Evolutionary conservation across 768 basidiomycete genomes (phyloP).

Genomic region (Cubamyces sp.): DNA sequence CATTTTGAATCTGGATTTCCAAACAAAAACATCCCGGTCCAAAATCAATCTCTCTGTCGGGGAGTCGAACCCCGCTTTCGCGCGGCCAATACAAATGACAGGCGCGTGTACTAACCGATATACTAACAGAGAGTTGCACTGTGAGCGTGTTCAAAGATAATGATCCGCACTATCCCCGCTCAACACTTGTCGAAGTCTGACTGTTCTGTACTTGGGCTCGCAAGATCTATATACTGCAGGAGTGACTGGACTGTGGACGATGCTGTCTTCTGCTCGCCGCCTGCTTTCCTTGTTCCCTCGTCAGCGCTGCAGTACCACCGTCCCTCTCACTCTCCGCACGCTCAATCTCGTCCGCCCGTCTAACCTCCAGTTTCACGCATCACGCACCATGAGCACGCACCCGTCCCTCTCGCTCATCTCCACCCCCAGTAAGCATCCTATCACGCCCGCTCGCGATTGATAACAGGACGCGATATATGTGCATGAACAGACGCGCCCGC

Average conservation of each 20-base stretch:
- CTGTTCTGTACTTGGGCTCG: no score
- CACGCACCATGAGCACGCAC: constrained; percentile 37
- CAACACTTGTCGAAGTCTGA: no score
- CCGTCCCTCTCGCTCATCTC: constrained; percentile 41
- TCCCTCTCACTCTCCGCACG: background rate
- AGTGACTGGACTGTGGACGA: background rate
- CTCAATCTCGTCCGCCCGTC: background rate
- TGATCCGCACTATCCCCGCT: no score
- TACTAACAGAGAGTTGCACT: constrained; percentile 17
- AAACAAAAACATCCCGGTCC: background rate
- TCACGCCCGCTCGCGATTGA: background rate
- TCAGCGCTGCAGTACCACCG: background rate
- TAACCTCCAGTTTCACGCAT: background rate
- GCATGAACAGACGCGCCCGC: constrained; percentile 67
- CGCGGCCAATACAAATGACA: constrained; percentile 25
- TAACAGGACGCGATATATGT: background rate
- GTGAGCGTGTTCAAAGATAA: no score
- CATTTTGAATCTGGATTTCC: no score
- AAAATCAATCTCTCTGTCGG: constrained; percentile 27
- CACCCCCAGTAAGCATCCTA: constrained; percentile 34
- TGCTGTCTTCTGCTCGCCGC: background rate
- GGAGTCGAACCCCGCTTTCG: constrained; percentile 43
- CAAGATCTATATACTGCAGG: background rate
- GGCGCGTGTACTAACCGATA: constrained; percentile 23
- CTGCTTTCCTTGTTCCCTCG: background rate